A percentile compares a stretch with the other conserved stretches of the same genome.
Evolutionary conservation across 1,139 yeast genomes (phyloP).

Genomic region (Magnusiomyces fungicola): DNA sequence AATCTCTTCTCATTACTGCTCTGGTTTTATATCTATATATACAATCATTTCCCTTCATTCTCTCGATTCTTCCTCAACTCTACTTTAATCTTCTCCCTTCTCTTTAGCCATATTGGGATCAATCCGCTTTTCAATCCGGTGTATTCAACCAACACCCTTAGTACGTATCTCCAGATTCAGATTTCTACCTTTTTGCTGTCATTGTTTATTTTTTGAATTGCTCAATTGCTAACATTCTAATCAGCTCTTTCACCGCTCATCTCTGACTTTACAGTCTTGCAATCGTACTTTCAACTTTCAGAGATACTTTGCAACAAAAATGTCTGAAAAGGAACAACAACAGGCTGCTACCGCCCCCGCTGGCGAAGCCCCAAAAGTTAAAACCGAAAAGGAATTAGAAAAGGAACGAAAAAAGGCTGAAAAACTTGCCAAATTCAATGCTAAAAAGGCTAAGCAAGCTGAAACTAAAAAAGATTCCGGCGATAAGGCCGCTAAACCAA

Average conservation of each 20-base stretch:
- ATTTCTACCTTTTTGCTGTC: not conserved
- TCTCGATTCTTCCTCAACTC: not conserved
- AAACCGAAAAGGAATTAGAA: slow-evolving; percentile 49
- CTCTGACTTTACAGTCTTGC: not conserved
- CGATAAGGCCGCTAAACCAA: slow-evolving; percentile 32
- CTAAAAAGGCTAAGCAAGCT: slow-evolving; percentile 79
- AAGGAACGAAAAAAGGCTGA: slow-evolving; percentile 96
- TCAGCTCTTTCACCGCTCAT: not conserved
- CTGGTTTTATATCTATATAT: not conserved
- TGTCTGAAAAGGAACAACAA: slow-evolving; percentile 19
- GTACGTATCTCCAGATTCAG: not conserved
- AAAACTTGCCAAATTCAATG: slow-evolving; percentile 87
- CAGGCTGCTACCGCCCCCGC: slow-evolving; percentile 14
- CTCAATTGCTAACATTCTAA: not conserved
- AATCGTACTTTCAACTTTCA: not conserved
- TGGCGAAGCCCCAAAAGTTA: slow-evolving; percentile 21
- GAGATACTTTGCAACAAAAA: slow-evolving; percentile 9
- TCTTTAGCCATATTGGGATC: slow-evolving; percentile 1
- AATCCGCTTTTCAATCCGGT: not conserved
- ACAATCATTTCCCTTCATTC: not conserved
- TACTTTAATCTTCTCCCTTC: not conserved
- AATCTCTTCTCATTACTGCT: not conserved
- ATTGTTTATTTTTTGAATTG: not conserved
- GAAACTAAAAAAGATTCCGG: slow-evolving; percentile 35
- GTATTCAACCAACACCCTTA: not conserved